Conservation (phyloP, 2,329 filamentous ascomycete genomes). For the Microcera coccophila region DNA sequence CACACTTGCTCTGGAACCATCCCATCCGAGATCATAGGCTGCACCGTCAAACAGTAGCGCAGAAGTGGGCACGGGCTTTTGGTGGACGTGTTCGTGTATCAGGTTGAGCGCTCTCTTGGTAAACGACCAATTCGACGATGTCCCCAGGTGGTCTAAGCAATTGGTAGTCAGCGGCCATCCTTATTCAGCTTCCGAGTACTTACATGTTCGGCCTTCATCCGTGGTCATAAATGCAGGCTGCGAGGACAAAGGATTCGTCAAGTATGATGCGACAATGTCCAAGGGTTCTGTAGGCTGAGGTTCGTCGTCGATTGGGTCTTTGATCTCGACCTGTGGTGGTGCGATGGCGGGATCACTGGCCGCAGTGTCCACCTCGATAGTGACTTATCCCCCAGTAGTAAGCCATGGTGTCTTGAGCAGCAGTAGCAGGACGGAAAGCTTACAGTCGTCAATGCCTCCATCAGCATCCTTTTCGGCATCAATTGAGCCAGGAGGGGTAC, state of each 20-base stretch:
- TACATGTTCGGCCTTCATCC: conserved; percentile 40
- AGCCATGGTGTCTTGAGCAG: no score
- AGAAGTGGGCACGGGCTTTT: conserved; percentile 39
- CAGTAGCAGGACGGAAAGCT: no score
- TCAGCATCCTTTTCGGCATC: conserved; percentile 18
- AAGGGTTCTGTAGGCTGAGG: conserved; percentile 9
- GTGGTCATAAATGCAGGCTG: conserved; percentile 41
- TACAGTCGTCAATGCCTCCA: conserved; percentile 16
- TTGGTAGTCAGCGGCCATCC: background rate
- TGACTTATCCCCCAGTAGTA: no score
- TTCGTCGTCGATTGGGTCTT: no score
- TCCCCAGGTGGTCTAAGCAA: conserved; percentile 48
- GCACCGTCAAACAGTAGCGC: conserved; percentile 48
- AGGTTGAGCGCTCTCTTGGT: conserved; percentile 46
- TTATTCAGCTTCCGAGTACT: conserved; percentile 17
- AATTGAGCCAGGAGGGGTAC: conserved; percentile 21
- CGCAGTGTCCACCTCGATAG: no score
- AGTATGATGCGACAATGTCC: conserved; percentile 28
- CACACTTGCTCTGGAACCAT: conserved; percentile 34
- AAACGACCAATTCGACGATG: conserved; percentile 56
- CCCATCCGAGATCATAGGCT: conserved; percentile 51
- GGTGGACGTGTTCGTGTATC: conserved; percentile 44
- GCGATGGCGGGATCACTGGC: no score
- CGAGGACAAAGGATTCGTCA: conserved; percentile 42
- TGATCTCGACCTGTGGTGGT: no score